phyloP scores from a whole-genome alignment of 1,139 yeast genomes.

The Insectozyma bohioensis region DNA sequence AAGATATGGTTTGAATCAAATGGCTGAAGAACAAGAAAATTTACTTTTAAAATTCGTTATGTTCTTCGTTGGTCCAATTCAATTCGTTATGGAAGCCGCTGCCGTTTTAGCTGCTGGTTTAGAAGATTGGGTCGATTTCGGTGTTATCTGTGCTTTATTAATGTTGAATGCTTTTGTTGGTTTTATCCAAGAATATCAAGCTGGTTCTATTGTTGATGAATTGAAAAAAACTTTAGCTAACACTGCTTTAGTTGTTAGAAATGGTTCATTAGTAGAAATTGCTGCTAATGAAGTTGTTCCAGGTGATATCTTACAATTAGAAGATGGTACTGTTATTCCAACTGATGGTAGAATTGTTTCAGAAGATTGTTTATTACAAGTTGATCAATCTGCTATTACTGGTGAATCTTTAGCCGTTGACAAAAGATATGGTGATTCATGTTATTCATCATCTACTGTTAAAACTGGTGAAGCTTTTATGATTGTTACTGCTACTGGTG shows the following conservation, averaged over 20 bases:
- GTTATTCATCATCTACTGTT: constrained; percentile 93
- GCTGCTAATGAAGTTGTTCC: constrained; percentile 85
- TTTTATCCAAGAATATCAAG: constrained; percentile 96
- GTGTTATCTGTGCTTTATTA: constrained; percentile 91
- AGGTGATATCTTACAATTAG: constrained; percentile 89
- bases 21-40: constrained; percentile 92
- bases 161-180: constrained; percentile 92
- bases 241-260: constrained; percentile 84
- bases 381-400: constrained; percentile 97
- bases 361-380: constrained; percentile 86
- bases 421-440: constrained; percentile 84
- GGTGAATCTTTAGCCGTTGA: constrained; percentile 98
- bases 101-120: constrained; percentile 97
- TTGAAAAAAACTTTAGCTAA: constrained; percentile 91
- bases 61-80: constrained; percentile 98
- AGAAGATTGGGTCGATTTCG: constrained; percentile 99
- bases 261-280: constrained; percentile 73
- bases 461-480: constrained; percentile 97
- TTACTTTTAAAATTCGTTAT: constrained; percentile 77
- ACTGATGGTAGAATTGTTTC: constrained; percentile 94
- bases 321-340: constrained; percentile 93
- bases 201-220: constrained; percentile 94
- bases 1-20: constrained; percentile 91
- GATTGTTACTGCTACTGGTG: constrained; percentile 97
- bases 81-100: constrained; percentile 99